Base-by-base conservation (phyloP, 345 rosid species). In the Linum tenue region DNA sequence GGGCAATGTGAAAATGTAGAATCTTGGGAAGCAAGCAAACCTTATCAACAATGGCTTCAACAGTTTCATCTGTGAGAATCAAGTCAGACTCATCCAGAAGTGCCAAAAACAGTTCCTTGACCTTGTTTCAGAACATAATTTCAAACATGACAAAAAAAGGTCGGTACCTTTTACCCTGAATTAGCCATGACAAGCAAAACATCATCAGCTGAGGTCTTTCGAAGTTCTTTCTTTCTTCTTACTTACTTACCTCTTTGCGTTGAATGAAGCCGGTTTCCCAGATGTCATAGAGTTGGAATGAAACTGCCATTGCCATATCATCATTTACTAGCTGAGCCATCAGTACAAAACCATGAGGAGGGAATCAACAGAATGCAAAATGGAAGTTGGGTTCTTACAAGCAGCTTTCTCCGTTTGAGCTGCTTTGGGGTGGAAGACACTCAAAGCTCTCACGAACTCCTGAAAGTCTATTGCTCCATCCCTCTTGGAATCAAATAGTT, bases 391-490 rank as follows among this genome's bases (percentile, higher is more conserved):
- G 41, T 76, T 67, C 80, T 64, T 81, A 86, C 92, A 86, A 1
- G 67, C n/a, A 11, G 80, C 77, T 70, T 89, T 89, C 39, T 82
- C 83, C 53, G 69, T 77, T 37, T 70, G 67, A 17, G 85, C 77
- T 67, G 92, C 89, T 67, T 78, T 55, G 17, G 89, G 94, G 68
- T 86, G 96, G 79, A 89, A 89, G 59, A 82, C 55, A 68, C 84
- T 82, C 14, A 89, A 75, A 40, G 96, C 76, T 66, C 72, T 80
- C 64, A 87, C 84, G 67, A 89, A 87, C 78, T 89, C 96, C 60
- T 70, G 84, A 56, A 90, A 87, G 44, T 84, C 94, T 38, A 84
- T 77, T 62, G 78, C 79, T 50, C 88, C 91, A 64, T 86, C 84
- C 7, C 73, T 65, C 67, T 86, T 86, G 66, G 67, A 69, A 68